Evolutionary conservation across 345 rosid species (phyloP).

Genomic region (Gynandropsis gynandra): DNA sequence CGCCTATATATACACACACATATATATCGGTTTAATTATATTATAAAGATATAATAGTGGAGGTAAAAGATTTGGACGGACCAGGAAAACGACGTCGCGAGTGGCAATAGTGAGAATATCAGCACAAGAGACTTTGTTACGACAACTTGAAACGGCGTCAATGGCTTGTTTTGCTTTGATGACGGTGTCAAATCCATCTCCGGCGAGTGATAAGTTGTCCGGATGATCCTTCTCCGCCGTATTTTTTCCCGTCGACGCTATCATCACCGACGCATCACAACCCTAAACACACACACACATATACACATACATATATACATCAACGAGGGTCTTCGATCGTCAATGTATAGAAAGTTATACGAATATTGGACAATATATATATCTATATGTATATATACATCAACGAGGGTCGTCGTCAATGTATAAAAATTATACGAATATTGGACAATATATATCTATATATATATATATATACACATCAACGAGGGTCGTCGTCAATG

Average conservation of each 20-base stretch:
- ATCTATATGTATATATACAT: too few species aligned
- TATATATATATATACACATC: too few species aligned
- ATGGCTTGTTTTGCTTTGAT: slow-evolving; percentile 28
- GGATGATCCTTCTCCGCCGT: slow-evolving; percentile 17
- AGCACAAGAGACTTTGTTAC: slow-evolving; percentile 33
- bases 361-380: too few species aligned
- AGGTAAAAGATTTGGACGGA: slow-evolving; percentile 14
- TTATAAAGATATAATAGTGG: too few species aligned
- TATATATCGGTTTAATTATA: too few species aligned
- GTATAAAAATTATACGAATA: too few species aligned
- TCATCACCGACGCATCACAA: slow-evolving; percentile 13
- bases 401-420: too few species aligned
- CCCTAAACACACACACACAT: slow-evolving; percentile 11
- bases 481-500: too few species aligned
- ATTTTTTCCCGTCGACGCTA: background rate
- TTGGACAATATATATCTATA: too few species aligned
- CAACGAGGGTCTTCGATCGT: too few species aligned
- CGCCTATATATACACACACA: slow-evolving; percentile 17
- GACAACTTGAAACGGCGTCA: slow-evolving; percentile 21
- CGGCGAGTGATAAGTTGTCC: slow-evolving; percentile 12
- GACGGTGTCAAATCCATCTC: slow-evolving; percentile 24
- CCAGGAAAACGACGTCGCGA: slow-evolving; percentile 32
- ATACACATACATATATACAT: too few species aligned
- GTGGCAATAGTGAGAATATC: slow-evolving; percentile 34
- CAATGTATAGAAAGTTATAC: too few species aligned